Evolutionary conservation across 495 filamentous ascomycete genomes (phyloP).

Genomic region (Penicillium nucicola): DNA sequence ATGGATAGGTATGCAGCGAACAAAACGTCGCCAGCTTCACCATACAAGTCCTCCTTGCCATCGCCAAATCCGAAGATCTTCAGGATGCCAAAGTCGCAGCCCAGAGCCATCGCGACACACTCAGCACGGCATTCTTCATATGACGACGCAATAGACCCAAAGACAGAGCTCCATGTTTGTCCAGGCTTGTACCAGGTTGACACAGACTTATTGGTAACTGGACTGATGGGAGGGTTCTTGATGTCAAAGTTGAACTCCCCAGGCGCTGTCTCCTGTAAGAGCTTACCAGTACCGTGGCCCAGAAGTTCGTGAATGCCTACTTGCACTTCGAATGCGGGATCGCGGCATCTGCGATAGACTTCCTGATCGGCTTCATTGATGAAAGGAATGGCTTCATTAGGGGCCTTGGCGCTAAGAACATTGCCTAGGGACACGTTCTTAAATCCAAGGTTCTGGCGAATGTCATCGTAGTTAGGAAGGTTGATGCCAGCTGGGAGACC

Average conservation of each 20-base stretch:
- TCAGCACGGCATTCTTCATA: constrained; percentile 87
- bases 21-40: constrained; percentile 78
- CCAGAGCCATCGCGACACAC: constrained; percentile 89
- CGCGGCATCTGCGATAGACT: constrained; percentile 75
- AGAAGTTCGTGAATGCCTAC: constrained; percentile 95
- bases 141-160: constrained; percentile 76
- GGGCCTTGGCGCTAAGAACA: constrained; percentile 82
- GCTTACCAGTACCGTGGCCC: constrained; percentile 93
- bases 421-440: constrained; percentile 96
- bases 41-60: constrained; percentile 63
- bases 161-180: constrained; percentile 91
- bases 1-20: constrained; percentile 85
- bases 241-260: constrained; percentile 86
- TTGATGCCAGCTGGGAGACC: constrained; percentile 82
- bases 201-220: constrained; percentile 71
- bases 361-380: constrained; percentile 69
- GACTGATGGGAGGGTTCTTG: constrained; percentile 74
- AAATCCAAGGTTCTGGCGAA: constrained; percentile 91
- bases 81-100: constrained; percentile 84
- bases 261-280: constrained; percentile 81
- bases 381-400: constrained; percentile 88
- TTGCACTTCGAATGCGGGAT: constrained; percentile 89
- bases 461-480: constrained; percentile 90
- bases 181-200: constrained; percentile 88
- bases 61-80: constrained; percentile 90